phyloP scores from a whole-genome alignment of 202 grass and related monocot species.

The Setaria italica region DNA sequence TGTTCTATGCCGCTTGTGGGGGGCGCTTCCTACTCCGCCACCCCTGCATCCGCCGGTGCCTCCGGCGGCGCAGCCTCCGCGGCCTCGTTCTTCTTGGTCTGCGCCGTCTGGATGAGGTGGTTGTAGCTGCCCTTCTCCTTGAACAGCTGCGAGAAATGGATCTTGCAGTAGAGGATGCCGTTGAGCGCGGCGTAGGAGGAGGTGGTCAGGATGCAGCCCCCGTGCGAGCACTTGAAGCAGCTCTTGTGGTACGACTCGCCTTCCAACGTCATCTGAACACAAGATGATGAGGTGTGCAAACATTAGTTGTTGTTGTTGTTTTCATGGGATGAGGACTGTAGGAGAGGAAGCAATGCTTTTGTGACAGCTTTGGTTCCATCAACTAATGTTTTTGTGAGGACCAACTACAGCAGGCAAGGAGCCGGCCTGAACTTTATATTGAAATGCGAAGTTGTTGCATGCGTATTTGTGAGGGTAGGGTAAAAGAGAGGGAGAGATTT shows the following conservation, averaged over 20 bases:
- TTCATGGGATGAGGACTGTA: too few species aligned
- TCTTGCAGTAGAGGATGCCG: slow-evolving; percentile 94
- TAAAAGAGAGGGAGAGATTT: neutral
- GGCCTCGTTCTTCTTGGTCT: slow-evolving; percentile 57
- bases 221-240: slow-evolving; percentile 94
- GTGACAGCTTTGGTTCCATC: too few species aligned
- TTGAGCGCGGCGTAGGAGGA: slow-evolving; percentile 90
- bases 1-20: slow-evolving; percentile 42
- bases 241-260: slow-evolving; percentile 87
- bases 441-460: too few species aligned
- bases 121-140: slow-evolving; percentile 99
- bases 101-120: slow-evolving; percentile 76
- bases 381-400: too few species aligned
- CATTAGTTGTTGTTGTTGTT: neutral
- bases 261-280: slow-evolving; percentile 73
- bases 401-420: too few species aligned
- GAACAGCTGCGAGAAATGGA: slow-evolving; percentile 92
- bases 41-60: slow-evolving; percentile 11
- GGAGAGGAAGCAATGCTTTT: too few species aligned
- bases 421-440: too few species aligned
- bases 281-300: neutral
- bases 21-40: slow-evolving; percentile 38
- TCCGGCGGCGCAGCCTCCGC: slow-evolving; percentile 29
- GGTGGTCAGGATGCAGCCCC: slow-evolving; percentile 84
- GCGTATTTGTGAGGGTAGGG: too few species aligned